A percentile compares a stretch with the other conserved stretches of the same genome.
phyloP scores from a whole-genome alignment of 768 basidiomycete genomes.

The Boletus speciosus region DNA sequence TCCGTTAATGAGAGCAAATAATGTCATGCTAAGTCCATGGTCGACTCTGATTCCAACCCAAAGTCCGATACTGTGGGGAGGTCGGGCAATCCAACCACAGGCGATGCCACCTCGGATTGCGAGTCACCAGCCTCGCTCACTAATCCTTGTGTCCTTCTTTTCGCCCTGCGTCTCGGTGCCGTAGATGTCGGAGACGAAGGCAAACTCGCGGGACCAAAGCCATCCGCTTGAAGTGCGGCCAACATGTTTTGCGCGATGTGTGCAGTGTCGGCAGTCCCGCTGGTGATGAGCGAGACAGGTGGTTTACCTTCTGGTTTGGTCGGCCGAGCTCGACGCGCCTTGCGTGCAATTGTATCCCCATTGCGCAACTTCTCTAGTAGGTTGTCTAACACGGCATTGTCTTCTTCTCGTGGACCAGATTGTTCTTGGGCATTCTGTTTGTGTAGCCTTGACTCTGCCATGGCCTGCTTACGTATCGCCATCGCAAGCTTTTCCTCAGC shows the following conservation, averaged over 20 bases:
- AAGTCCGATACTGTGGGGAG: conserved; percentile 29
- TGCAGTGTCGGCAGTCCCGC: conserved; percentile 37
- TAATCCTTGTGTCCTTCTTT: conserved; percentile 35
- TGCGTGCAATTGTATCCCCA: conserved; percentile 61
- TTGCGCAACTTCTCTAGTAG: conserved; percentile 68
- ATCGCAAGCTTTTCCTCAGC: conserved; percentile 66
- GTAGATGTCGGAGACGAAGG: conserved; percentile 48
- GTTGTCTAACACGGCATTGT: conserved; percentile 59
- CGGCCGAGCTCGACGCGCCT: conserved; percentile 48
- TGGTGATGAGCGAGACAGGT: conserved; percentile 14
- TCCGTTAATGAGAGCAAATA: conserved; percentile 21
- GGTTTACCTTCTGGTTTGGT: conserved; percentile 34
- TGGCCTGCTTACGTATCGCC: conserved; percentile 66
- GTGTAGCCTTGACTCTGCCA: conserved; percentile 58
- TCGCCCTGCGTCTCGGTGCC: conserved; percentile 25
- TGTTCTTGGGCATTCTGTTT: conserved; percentile 49
- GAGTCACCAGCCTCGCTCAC: conserved; percentile 33
- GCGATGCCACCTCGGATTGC: conserved; percentile 25
- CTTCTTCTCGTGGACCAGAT: conserved; percentile 49
- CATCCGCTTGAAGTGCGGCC: conserved; percentile 67
- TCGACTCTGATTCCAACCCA: conserved; percentile 24
- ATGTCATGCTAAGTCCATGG: conserved; percentile 25
- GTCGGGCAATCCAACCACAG: conserved; percentile 23
- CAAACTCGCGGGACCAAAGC: conserved; percentile 46
- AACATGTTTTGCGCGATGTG: conserved; percentile 74